These are phyloP conservation scores for Aspergillus sp. DNA, from an alignment of 2,329 filamentous ascomycete species.

Conservation along the genomic window DNA sequence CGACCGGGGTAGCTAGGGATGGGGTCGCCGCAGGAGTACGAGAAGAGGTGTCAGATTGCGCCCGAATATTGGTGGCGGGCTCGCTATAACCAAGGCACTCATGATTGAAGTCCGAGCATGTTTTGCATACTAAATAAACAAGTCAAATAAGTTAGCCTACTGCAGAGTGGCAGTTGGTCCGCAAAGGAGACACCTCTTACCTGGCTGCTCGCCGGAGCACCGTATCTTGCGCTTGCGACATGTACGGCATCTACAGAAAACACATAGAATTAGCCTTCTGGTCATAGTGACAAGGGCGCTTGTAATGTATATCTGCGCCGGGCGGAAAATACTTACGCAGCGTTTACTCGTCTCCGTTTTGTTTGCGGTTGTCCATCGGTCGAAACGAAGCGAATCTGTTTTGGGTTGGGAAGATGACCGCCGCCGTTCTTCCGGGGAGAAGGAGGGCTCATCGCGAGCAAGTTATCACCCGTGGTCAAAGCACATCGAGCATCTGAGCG, in stretches of 20 bases:
- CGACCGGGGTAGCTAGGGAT: slow-evolving; percentile 19
- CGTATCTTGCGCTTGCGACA: slow-evolving; percentile 75
- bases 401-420: slow-evolving; percentile 31
- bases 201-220: slow-evolving; percentile 71
- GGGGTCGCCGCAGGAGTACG: slow-evolving; percentile 22
- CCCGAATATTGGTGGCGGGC: slow-evolving; percentile 31
- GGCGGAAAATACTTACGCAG: slow-evolving; percentile 58
- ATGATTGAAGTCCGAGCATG: slow-evolving; percentile 71
- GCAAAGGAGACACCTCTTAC: slow-evolving; percentile 22
- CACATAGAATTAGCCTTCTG: neutral
- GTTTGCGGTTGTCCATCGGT: slow-evolving; percentile 78
- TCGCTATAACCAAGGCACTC: slow-evolving; percentile 68
- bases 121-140: slow-evolving; percentile 56
- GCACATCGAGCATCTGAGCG: slow-evolving; percentile 31
- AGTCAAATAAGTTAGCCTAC: slow-evolving; percentile 6
- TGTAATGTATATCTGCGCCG: neutral
- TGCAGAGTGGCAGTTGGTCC: neutral
- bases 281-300: slow-evolving; percentile 11
- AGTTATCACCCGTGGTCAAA: slow-evolving; percentile 33
- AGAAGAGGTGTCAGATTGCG: slow-evolving; percentile 30
- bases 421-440: slow-evolving; percentile 38
- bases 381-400: slow-evolving; percentile 73
- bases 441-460: slow-evolving; percentile 42
- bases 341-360: slow-evolving; percentile 75
- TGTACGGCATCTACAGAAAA: slow-evolving; percentile 60